Evolutionary conservation across 345 rosid genomes (phyloP).

Genomic region (Carallia brachiata): DNA sequence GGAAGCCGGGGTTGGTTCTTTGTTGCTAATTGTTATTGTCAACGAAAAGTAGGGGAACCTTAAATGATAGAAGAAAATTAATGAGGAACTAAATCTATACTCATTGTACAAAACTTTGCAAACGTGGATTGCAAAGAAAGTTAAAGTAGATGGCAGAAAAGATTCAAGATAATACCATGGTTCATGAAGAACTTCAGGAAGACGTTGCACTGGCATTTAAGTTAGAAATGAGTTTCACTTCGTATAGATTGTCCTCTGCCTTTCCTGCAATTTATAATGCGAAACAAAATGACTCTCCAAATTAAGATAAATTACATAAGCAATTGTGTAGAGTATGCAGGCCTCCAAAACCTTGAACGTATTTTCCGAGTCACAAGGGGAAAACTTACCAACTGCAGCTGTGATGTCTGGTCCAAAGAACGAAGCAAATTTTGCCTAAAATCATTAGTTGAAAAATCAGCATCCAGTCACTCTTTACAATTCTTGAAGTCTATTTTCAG

Average conservation of each 20-base stretch:
- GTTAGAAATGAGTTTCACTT: slow-evolving; percentile 73
- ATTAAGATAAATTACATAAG: not conserved
- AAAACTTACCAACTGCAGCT: slow-evolving; percentile 74
- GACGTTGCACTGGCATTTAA: slow-evolving; percentile 38
- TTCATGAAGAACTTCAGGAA: slow-evolving; percentile 17
- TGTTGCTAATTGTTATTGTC: no score
- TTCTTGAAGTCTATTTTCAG: not conserved
- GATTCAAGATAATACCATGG: slow-evolving; percentile 6
- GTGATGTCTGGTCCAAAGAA: slow-evolving; percentile 88
- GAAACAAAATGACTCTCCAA: not conserved
- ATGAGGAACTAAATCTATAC: slow-evolving; percentile 4
- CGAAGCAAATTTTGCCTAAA: slow-evolving; percentile 82
- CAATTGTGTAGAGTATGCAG: not conserved
- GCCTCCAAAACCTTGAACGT: not conserved
- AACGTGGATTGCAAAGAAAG: not conserved
- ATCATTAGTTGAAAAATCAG: slow-evolving; percentile 20
- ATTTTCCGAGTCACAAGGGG: not conserved
- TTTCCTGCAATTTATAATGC: slow-evolving; percentile 44
- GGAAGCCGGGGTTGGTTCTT: no score
- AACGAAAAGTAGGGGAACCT: not conserved
- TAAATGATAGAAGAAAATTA: not conserved
- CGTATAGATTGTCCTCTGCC: slow-evolving; percentile 64
- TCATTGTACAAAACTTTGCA: not conserved
- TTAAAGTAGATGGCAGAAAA: slow-evolving; percentile 1
- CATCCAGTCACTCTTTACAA: slow-evolving; percentile 5